Evolutionary conservation across 495 filamentous ascomycete genomes (phyloP).

Genomic region (Amphirosellinia nigrospora): DNA sequence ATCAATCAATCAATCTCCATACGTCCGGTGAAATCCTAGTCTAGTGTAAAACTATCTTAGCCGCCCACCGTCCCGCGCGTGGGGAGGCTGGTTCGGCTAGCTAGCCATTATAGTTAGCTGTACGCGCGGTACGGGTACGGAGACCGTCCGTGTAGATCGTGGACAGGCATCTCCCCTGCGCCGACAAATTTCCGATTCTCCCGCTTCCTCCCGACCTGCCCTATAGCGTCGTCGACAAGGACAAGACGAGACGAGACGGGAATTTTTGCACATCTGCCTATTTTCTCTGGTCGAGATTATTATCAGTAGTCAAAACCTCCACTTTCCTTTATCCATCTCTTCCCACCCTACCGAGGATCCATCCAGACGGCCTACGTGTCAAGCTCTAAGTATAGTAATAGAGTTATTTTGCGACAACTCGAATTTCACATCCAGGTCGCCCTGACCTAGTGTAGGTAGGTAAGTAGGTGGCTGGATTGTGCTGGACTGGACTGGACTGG

Average conservation of each 20-base stretch:
- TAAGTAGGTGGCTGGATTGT: too few species aligned
- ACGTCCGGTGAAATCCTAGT: neutral
- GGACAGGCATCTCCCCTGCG: neutral
- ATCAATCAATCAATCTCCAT: neutral
- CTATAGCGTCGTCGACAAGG: neutral
- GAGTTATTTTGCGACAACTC: neutral
- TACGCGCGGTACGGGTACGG: neutral
- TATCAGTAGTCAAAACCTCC: constrained; percentile 21
- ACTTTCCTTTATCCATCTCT: neutral
- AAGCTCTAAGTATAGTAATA: constrained; percentile 9
- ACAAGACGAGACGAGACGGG: too few species aligned
- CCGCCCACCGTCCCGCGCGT: constrained; percentile 3
- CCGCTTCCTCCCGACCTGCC: neutral
- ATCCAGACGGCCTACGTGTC: constrained; percentile 2
- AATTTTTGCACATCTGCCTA: too few species aligned
- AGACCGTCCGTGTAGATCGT: neutral
- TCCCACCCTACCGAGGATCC: neutral
- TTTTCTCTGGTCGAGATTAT: neutral
- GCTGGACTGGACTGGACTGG: neutral
- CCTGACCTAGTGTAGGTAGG: neutral
- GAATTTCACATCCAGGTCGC: neutral
- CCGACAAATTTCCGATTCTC: neutral
- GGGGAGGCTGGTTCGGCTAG: constrained; percentile 2
- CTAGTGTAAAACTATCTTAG: neutral
- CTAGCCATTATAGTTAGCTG: too few species aligned